phyloP scores from a whole-genome alignment of 1,284 basidiomycete species.

The Flammula alnicola region DNA sequence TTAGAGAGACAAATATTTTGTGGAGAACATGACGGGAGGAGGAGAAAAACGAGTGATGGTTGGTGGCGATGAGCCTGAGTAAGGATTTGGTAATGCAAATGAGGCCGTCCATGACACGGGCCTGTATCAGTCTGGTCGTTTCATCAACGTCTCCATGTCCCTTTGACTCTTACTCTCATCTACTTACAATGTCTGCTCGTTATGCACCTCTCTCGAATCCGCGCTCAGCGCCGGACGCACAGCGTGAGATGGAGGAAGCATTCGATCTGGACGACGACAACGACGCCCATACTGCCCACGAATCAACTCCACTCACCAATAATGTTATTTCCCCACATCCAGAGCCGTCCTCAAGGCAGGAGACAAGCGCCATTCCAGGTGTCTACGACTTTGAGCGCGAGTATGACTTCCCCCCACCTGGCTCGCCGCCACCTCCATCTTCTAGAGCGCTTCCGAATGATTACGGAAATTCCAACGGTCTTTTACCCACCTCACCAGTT shows the following conservation, averaged over 20 bases:
- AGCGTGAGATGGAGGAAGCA: slow-evolving; percentile 68
- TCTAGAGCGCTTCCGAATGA: slow-evolving; percentile 67
- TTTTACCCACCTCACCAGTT: slow-evolving; percentile 61
- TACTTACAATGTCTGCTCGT: slow-evolving; percentile 45
- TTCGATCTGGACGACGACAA: slow-evolving; percentile 64
- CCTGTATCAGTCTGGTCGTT: not conserved
- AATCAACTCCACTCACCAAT: slow-evolving; percentile 45
- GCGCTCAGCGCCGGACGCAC: slow-evolving; percentile 49
- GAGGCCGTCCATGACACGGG: not conserved
- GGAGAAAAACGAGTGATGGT: no score
- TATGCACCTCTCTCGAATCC: slow-evolving; percentile 59
- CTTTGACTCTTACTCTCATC: slow-evolving; percentile 13
- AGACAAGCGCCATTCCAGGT: slow-evolving; percentile 36
- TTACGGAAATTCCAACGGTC: slow-evolving; percentile 82
- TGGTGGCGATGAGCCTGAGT: no score
- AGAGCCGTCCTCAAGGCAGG: slow-evolving; percentile 11
- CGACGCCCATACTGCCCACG: slow-evolving; percentile 42
- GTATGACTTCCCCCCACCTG: slow-evolving; percentile 78
- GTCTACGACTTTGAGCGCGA: slow-evolving; percentile 86
- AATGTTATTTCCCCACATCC: slow-evolving; percentile 11
- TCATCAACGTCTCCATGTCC: slow-evolving; percentile 3
- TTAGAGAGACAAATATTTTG: not conserved
- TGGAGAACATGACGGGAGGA: no score
- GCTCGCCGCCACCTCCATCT: slow-evolving; percentile 75
- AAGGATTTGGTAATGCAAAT: no score